phyloP scores from a whole-genome alignment of 73 alveolate genomes.

The Durusdinium trenchii region DNA sequence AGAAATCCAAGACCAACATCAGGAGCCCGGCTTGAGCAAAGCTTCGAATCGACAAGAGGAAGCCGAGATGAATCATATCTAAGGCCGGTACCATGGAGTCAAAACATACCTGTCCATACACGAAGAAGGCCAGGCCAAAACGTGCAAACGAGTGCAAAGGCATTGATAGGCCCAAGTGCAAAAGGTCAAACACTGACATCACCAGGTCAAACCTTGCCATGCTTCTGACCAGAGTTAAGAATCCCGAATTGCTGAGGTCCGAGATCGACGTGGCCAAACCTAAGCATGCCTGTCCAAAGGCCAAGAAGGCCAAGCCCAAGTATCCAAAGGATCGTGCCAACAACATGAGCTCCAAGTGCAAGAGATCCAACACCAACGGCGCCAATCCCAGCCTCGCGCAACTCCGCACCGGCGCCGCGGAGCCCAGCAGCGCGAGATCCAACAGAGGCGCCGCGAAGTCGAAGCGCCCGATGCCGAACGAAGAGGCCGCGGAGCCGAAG shows the following conservation, averaged over 20 bases:
- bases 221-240: neutral
- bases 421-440: neutral
- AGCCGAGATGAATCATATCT: constrained; percentile 13
- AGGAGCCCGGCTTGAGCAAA: neutral
- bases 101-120: neutral
- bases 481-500: neutral
- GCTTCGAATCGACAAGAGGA: neutral
- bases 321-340: neutral
- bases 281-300: neutral
- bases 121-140: neutral
- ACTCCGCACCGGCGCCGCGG: neutral
- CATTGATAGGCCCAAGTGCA: neutral
- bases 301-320: neutral
- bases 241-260: neutral
- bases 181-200: neutral
- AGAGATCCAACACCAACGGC: constrained; percentile 16
- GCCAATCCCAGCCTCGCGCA: neutral
- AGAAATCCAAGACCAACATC: neutral
- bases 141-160: neutral
- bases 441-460: neutral
- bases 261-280: neutral
- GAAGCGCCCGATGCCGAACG: neutral
- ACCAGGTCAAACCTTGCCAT: neutral
- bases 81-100: neutral
- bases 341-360: neutral